A percentile compares a stretch with the other conserved stretches of the same genome.
Conservation (phyloP, 169 alveolate species). For the Theileria annulata region DNA sequence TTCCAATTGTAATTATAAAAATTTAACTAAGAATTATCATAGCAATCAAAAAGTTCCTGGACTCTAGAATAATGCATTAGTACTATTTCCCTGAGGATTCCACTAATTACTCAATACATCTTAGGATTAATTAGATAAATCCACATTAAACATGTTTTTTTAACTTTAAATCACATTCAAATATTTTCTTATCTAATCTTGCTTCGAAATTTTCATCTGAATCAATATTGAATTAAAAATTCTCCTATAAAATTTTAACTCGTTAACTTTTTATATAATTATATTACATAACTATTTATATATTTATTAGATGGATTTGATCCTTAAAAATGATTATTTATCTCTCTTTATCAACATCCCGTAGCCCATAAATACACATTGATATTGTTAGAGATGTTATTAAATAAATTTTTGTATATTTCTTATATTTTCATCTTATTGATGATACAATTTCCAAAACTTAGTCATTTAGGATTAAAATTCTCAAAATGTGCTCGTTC, state of each 20-base stretch:
- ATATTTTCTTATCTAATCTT: not conserved
- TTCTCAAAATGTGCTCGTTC: not conserved
- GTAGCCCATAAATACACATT: not conserved
- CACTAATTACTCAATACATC: not conserved
- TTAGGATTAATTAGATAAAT: not conserved
- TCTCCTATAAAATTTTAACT: conserved; percentile 3
- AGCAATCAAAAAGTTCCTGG: not conserved
- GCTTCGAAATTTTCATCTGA: not conserved
- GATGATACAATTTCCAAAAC: not conserved
- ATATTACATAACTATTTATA: not conserved
- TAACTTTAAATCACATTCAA: not conserved
- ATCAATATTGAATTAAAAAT: conserved; percentile 3
- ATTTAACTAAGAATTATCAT: not conserved
- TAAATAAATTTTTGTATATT: no score
- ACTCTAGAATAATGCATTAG: not conserved
- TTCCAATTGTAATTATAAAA: not conserved
- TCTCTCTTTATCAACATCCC: not conserved
- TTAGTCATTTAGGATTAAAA: not conserved
- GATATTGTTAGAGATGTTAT: not conserved
- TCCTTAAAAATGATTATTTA: not conserved
- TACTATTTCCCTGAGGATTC: not conserved
- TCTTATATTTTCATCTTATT: not conserved
- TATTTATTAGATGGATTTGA: not conserved
- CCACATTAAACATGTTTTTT: not conserved
- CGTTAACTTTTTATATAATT: not conserved